phyloP scores from a whole-genome alignment of 192 early-diverging fungal genomes.

The Coemansia sp. region DNA sequence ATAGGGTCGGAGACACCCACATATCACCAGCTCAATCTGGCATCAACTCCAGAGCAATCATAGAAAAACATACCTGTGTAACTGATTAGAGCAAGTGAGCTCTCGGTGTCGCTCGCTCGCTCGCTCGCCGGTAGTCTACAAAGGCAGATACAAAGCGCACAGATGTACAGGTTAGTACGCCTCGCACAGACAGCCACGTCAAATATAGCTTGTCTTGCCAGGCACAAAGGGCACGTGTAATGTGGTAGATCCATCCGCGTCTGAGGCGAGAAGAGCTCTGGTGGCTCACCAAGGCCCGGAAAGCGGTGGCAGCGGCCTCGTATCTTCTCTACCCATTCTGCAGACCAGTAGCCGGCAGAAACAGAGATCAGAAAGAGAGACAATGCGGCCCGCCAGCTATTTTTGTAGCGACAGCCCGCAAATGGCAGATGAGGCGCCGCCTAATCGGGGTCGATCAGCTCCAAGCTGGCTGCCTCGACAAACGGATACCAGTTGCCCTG shows the following conservation, averaged over 20 bases:
- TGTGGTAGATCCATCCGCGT: conserved; percentile 1
- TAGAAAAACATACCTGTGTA: conserved; percentile 5
- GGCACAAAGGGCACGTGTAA: neutral
- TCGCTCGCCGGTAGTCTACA: neutral
- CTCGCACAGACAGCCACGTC: neutral
- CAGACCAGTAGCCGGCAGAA: neutral
- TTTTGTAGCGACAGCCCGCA: neutral
- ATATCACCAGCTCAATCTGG: neutral
- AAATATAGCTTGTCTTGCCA: neutral
- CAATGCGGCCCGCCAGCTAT: neutral
- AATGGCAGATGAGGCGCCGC: neutral
- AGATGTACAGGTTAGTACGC: neutral
- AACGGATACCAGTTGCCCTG: neutral
- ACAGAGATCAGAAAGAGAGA: neutral
- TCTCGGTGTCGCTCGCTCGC: neutral
- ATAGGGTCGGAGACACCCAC: conserved; percentile 2
- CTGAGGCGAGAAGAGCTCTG: neutral
- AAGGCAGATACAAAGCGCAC: neutral
- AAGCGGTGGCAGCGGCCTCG: neutral
- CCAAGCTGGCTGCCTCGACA: neutral
- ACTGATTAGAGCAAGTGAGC: neutral
- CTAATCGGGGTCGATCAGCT: conserved; percentile 1
- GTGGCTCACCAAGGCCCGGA: neutral
- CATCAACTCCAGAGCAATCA: neutral
- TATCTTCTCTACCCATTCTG: neutral